Percentiles rank a stretch among this genome's conserved stretches.
These are phyloP conservation scores for Fusarium piperis DNA, from an alignment of 2,329 filamentous ascomycete species.

Conservation along the genomic window DNA sequence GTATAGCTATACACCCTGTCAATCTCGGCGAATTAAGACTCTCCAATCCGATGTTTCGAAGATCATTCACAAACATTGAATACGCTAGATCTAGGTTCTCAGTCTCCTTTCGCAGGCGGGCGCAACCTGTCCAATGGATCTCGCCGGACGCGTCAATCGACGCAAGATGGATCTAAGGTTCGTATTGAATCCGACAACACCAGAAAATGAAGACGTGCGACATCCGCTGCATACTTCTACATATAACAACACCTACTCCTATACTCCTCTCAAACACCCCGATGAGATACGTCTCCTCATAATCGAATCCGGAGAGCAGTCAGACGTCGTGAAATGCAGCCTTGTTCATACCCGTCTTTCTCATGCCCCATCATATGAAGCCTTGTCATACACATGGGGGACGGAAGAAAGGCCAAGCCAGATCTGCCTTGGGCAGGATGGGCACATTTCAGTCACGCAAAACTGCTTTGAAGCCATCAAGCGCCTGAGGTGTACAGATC, in stretches of 20 bases:
- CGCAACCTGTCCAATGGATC: not conserved
- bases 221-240: not conserved
- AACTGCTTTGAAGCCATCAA: not conserved
- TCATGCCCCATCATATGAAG: not conserved
- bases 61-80: too few relatives aligned
- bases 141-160: not conserved
- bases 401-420: not conserved
- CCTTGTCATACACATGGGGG: not conserved
- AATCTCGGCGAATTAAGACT: not conserved
- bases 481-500: not conserved
- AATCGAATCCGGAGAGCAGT: not conserved
- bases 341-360: not conserved
- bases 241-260: not conserved
- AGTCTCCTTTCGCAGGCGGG: not conserved
- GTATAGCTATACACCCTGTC: not conserved
- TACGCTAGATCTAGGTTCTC: not conserved
- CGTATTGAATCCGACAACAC: not conserved
- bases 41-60: too few relatives aligned
- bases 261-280: not conserved
- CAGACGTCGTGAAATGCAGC: not conserved
- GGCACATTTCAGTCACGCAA: not conserved
- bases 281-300: not conserved
- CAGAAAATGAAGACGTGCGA: not conserved
- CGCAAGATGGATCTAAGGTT: not conserved
- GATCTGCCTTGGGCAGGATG: not conserved